A percentile compares a stretch with the other conserved stretches of the same genome.
These are phyloP conservation scores for Spathaspora sp. DNA, from an alignment of 1,139 yeast genomes.

Conservation along the genomic window DNA sequence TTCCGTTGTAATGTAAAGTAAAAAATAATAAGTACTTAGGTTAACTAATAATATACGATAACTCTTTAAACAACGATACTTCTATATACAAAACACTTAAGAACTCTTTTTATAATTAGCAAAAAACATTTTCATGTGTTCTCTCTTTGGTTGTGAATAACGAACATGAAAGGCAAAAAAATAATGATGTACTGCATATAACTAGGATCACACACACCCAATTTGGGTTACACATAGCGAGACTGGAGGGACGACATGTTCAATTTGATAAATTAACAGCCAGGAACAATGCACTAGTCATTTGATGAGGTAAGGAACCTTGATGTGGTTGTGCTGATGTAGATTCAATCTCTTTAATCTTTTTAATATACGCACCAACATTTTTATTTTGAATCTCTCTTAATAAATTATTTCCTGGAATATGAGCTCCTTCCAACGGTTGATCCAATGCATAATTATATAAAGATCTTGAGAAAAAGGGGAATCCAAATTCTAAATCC, in stretches of 20 bases:
- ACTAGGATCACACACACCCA: not conserved
- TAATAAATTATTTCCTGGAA: not conserved
- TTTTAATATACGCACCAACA: not conserved
- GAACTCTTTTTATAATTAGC: no score
- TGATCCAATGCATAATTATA: conserved; percentile 19
- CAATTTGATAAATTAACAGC: not conserved
- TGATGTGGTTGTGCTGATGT: conserved; percentile 1
- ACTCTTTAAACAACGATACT: no score
- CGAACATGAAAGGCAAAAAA: not conserved
- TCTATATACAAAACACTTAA: no score
- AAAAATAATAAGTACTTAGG: no score
- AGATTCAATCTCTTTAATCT: conserved; percentile 4
- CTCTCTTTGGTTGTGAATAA: not conserved
- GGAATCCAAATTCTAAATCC: conserved; percentile 18
- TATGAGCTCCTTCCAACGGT: conserved; percentile 15
- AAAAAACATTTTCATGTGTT: not conserved
- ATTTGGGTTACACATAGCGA: not conserved
- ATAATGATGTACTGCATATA: not conserved
- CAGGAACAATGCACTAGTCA: not conserved
- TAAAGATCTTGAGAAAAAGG: conserved; percentile 17
- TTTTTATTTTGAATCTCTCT: not conserved
- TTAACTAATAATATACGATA: no score
- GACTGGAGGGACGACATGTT: not conserved
- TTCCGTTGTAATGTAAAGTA: not conserved
- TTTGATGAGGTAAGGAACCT: not conserved